These are phyloP conservation scores for Venturia nashicola DNA, from an alignment of 2,329 filamentous ascomycete species.

Conservation along the genomic window DNA sequence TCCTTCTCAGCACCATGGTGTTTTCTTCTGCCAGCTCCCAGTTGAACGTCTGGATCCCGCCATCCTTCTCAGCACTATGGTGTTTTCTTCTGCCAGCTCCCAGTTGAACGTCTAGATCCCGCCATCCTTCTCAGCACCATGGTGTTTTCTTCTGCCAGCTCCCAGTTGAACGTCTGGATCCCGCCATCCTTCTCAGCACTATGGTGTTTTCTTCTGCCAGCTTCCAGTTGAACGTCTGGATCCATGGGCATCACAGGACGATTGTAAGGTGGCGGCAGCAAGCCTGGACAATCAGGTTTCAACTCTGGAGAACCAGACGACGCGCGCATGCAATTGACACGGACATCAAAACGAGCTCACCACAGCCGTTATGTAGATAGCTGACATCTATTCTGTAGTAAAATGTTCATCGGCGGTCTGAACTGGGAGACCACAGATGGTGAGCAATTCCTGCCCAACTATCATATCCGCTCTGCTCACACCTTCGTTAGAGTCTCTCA, in stretches of 20 bases:
- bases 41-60: not conserved
- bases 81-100: not conserved
- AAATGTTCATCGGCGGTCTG: constrained; percentile 98
- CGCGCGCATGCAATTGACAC: not conserved
- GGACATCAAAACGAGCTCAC: not conserved
- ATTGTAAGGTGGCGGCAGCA: too few relatives aligned
- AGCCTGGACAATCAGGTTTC: not conserved
- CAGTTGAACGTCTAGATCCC: not conserved
- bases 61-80: too few relatives aligned
- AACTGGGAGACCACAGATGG: constrained; percentile 99
- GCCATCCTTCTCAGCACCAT: too few relatives aligned
- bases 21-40: not conserved
- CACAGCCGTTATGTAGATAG: constrained; percentile 13
- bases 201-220: not conserved
- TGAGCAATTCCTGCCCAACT: constrained; percentile 39
- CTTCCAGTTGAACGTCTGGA: not conserved
- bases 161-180: not conserved
- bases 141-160: not conserved
- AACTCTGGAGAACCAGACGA: not conserved
- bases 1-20: too few relatives aligned
- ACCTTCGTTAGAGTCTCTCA: constrained; percentile 63
- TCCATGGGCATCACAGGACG: too few relatives aligned
- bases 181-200: too few relatives aligned
- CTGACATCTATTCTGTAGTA: constrained; percentile 46
- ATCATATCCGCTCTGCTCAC: constrained; percentile 4